Evolutionary conservation across 2,329 filamentous ascomycete genomes (phyloP).

Genomic region (Trichoderma oligosporum): DNA sequence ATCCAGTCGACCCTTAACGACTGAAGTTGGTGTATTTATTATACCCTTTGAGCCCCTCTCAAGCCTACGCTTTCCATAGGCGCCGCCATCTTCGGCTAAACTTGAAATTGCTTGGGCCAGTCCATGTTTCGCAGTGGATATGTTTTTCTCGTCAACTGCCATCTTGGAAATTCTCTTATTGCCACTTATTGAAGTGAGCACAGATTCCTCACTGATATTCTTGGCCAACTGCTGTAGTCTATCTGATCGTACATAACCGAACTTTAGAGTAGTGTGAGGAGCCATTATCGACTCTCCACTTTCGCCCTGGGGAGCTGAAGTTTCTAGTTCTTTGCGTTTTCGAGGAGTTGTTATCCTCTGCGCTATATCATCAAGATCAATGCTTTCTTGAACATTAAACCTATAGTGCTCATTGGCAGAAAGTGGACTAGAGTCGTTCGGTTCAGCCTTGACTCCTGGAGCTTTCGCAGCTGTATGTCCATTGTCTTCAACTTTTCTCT

Average conservation of each 20-base stretch:
- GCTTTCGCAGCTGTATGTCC: conserved; percentile 25
- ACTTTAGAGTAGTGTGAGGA: conserved; percentile 20
- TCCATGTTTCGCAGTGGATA: conserved; percentile 24
- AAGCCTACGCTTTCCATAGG: conserved; percentile 24
- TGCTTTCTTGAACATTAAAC: conserved; percentile 49
- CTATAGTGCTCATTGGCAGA: conserved; percentile 22
- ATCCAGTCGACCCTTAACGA: conserved; percentile 32
- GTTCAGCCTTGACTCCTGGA: conserved; percentile 43
- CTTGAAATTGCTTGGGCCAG: conserved; percentile 38
- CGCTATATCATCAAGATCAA: conserved; percentile 49
- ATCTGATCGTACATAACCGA: conserved; percentile 25
- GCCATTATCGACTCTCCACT: conserved; percentile 7
- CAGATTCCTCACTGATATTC: conserved; percentile 26
- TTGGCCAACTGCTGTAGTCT: conserved; percentile 1
- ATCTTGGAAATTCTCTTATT: conserved; percentile 31
- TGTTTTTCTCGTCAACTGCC: conserved; percentile 24
- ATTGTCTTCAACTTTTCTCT: conserved; percentile 39
- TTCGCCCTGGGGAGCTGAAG: conserved; percentile 12
- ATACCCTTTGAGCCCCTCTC: conserved; percentile 12
- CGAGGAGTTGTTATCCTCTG: conserved; percentile 36
- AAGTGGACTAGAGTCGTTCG: conserved; percentile 31
- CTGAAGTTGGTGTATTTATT: conserved; percentile 1
- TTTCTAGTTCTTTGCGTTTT: conserved; percentile 32
- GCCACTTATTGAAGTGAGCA: conserved; percentile 37
- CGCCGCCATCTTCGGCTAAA: conserved; percentile 49